Evolutionary conservation across 1,284 basidiomycete species (phyloP), one percentile per base, ranked within the genome.

Genomic region (Farysia itapuensis): DNA sequence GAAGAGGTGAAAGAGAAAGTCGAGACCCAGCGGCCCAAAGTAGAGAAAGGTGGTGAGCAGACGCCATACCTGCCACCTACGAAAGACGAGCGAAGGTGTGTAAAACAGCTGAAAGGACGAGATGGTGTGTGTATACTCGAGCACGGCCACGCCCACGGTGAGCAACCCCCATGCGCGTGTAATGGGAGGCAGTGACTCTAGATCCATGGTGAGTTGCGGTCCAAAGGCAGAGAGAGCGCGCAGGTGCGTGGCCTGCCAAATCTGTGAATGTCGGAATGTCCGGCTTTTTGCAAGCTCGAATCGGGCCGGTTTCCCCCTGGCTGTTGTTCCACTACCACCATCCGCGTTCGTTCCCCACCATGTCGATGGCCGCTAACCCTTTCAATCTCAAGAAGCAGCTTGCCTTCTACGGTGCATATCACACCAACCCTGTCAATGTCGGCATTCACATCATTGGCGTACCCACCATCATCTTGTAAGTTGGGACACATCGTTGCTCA

Each of bases 1-100:
- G 82, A 96, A 95, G 46, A 98, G 81, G 77, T 97, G 93, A 79
- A 98, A 95, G 46, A 94, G 82, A 59, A 96, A 90, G 75, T 97
- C 93, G 25, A 64, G 33, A 2, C 87, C 89, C 64, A 97, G 83
- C 0, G 86, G 84, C 9, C 94, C 94, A 78, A 97, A 98, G 79
- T 94, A 98, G 71, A 94, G 86, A 81, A 97, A 97, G 7, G 88
- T 92, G 20, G 92, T 95, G 40, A 88, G 77, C 32, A 86, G 82
- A 22, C 94, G 83, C 92, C 92, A 97, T 57, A 86, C 81, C 88
- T 96, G 60, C 19, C 44, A 54, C 32, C 42, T 36, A 36, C 51
- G 50, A 20, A 74, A 58, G 14, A 74, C 66, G 35, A 70, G 64
- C 4, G 49, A 28, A 15, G 64, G 61, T 3, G 72, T 70, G 39